A percentile compares a stretch with the other conserved stretches of the same genome.
phyloP scores from a whole-genome alignment of 306 rosid species.

The Abrus precatorius region DNA sequence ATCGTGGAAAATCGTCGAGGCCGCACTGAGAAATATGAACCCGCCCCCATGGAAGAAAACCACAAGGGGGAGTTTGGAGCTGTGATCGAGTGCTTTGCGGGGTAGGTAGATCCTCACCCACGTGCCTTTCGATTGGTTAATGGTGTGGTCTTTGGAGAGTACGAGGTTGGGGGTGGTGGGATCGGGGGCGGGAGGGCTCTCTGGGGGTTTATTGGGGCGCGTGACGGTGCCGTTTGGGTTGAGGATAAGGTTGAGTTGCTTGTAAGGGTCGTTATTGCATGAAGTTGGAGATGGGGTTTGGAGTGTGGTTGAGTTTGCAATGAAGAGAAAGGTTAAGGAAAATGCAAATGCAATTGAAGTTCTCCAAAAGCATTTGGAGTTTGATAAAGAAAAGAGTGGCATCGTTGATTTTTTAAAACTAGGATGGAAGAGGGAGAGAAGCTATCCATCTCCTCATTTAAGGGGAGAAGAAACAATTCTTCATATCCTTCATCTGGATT shows the following conservation, averaged over 20 bases:
- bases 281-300: slow-evolving; percentile 9
- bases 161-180: slow-evolving; percentile 41
- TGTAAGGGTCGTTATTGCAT: slow-evolving; percentile 56
- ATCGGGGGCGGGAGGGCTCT: slow-evolving; percentile 49
- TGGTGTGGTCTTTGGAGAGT: slow-evolving; percentile 59
- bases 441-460: not conserved
- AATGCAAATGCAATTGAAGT: slow-evolving; percentile 34
- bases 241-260: slow-evolving; percentile 44
- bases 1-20: slow-evolving; percentile 38
- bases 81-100: slow-evolving; percentile 35
- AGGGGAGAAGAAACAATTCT: not conserved
- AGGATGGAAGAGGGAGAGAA: not conserved
- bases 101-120: slow-evolving; percentile 62
- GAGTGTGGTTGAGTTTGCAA: slow-evolving; percentile 32
- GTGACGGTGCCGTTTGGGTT: slow-evolving; percentile 58
- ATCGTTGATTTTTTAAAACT: slow-evolving; percentile 19
- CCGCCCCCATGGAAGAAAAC: slow-evolving; percentile 66
- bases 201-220: slow-evolving; percentile 44
- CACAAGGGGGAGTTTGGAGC: slow-evolving; percentile 51
- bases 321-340: slow-evolving; percentile 9
- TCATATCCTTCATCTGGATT: not conserved
- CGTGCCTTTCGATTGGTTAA: slow-evolving; percentile 60
- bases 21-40: slow-evolving; percentile 52
- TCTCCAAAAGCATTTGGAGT: slow-evolving; percentile 16
- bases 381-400: slow-evolving; percentile 36